Evolutionary conservation across 805 yeast genomes (phyloP).

Genomic region (Ogataea thermomethanolica): DNA sequence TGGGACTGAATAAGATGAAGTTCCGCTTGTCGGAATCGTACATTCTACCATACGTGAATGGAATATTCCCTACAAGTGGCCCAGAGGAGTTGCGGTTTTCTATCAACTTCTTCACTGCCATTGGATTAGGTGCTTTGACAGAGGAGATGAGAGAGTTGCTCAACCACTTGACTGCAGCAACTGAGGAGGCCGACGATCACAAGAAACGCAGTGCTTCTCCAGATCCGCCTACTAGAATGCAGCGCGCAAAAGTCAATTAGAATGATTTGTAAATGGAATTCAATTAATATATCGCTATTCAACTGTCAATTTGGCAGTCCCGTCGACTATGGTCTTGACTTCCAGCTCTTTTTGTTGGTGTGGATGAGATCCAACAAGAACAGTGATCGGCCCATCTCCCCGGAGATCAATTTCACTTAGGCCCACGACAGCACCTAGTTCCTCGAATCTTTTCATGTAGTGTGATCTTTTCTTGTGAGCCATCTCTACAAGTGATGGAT

Average conservation of each 20-base stretch:
- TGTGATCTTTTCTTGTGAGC: conserved; percentile 55
- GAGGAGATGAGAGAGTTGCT: conserved; percentile 65
- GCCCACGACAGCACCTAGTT: conserved; percentile 73
- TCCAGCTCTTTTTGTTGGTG: conserved; percentile 4
- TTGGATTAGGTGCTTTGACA: conserved; percentile 80
- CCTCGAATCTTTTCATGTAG: conserved; percentile 65
- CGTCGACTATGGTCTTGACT: background rate
- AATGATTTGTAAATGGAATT: background rate
- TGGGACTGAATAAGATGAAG: conserved; percentile 56
- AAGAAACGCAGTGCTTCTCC: conserved; percentile 1
- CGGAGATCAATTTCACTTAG: conserved; percentile 81
- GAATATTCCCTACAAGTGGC: conserved; percentile 63
- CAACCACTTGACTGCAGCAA: conserved; percentile 23
- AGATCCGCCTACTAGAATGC: background rate
- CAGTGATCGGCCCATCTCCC: conserved; percentile 28
- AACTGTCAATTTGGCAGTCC: background rate
- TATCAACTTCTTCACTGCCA: conserved; percentile 89
- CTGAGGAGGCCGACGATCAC: conserved; percentile 7
- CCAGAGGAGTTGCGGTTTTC: conserved; percentile 63
- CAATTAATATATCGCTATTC: background rate
- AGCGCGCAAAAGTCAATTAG: background rate
- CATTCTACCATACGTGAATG: conserved; percentile 45
- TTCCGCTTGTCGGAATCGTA: conserved; percentile 51
- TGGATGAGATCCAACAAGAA: conserved; percentile 34
- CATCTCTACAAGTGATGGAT: conserved; percentile 65